Evolutionary conservation across 257 asterid genomes (phyloP).

Genomic region (Lavandula angustifolia): DNA sequence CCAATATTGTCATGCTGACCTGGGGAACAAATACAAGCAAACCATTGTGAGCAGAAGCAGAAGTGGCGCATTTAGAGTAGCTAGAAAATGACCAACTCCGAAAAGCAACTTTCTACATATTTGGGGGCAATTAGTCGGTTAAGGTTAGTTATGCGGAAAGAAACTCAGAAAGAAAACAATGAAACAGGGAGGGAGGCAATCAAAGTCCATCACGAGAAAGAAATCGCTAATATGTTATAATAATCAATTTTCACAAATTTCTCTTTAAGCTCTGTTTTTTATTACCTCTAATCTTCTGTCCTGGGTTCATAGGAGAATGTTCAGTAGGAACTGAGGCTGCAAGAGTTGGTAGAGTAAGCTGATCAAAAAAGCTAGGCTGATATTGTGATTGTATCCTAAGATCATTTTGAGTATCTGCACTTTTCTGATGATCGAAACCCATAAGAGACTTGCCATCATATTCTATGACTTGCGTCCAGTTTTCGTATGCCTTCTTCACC

Average conservation of each 20-base stretch:
- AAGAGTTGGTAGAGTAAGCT: constrained; percentile 52
- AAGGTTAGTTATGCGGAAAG: background rate
- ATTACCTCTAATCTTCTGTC: constrained; percentile 64
- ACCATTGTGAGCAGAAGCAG: constrained; percentile 23
- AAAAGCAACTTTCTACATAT: background rate
- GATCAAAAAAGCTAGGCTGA: constrained; percentile 57
- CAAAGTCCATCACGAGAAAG: background rate
- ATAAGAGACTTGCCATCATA: constrained; percentile 87
- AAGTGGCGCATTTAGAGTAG: background rate
- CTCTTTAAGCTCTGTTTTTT: constrained; percentile 8
- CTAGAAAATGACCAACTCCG: background rate
- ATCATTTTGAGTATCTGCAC: constrained; percentile 46
- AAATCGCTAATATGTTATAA: background rate
- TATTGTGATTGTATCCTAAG: constrained; percentile 44
- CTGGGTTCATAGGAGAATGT: constrained; percentile 55
- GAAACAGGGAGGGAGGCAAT: background rate
- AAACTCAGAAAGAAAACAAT: background rate
- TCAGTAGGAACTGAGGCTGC: constrained; percentile 60
- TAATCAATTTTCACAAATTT: constrained; percentile 10
- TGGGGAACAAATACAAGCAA: constrained; percentile 35
- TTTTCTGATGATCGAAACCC: constrained; percentile 52
- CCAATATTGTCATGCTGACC: constrained; percentile 57
- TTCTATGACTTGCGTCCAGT: constrained; percentile 86
- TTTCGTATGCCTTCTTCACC: constrained; percentile 92
- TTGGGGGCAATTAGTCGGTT: background rate